Evolutionary conservation across 2,329 filamentous ascomycete species (phyloP), one percentile per base, ranked within the genome.

Genomic region (Hypoxylon sp.): DNA sequence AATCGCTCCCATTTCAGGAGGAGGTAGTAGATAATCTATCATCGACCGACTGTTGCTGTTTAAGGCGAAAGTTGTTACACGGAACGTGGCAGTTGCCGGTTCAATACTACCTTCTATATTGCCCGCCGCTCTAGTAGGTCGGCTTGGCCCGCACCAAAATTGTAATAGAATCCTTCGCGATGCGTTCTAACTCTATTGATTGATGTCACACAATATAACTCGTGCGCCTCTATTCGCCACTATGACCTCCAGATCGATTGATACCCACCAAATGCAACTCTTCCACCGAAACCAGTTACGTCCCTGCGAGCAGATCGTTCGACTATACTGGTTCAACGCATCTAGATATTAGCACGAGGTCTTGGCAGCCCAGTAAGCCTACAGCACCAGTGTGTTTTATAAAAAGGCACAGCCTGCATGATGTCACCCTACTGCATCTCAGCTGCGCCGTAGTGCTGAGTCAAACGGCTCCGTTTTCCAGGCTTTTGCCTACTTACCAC

Each of bases 381-480:
- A 24, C 53, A 54, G 48, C 51, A 37, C 47, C 52, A 56, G 37
- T 35, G 13, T 50, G 50, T 62, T 61, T 57, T 68, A 67, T 62
- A 62, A 57, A 65, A 64, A 69, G 56, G 56, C 61, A 67, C 60
- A 59, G 63, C 68, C 37, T 50, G 57, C 66, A 37, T 71, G 63
- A 71, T 71, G 60, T 53, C 60, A 71, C 68, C 68, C 66, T 66
- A 54, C 66, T 33, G 44, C 42, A 44, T 58, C 52, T 68, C 68
- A 69, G 68, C 68, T 69, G 35, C 17, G 11, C 33, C 44, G 53
- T 71, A 67, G 56, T 50, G 68, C 68, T 71, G 68, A 71, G 46
- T 66, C 58, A 37, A 68, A 24, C 11, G 46, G 44, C 53, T 65
- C 29, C 65, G 35, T 51, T 70, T 51, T 33, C 33, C n/a, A 42